Base-by-base conservation (phyloP, 345 rosid genomes). In the Stellera chamaejasme region DNA sequence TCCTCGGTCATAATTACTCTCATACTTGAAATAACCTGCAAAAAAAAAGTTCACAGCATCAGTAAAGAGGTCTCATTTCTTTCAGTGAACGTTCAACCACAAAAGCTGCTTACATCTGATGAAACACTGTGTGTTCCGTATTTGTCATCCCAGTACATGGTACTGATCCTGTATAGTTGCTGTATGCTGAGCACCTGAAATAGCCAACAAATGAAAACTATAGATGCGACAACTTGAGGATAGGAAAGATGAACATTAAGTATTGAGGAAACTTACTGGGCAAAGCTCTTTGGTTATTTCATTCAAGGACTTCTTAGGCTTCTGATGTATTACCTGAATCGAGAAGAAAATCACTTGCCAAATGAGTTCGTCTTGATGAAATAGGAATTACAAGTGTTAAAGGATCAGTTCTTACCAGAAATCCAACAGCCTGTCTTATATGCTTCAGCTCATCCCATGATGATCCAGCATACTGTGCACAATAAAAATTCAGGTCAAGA, bases 381-480 rank as follows among this genome's bases (percentile, higher is more conserved):
- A 32, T 32, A 32, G 39, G 39, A 32, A 32, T 32, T 5, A 32
- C 3, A 32, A 32, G 39, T 5, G 39, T 32, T 32, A 0, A 8
- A 15, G 59, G 43, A 15, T 49, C 13, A 42, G 54, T 55, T 60
- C 80, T 53, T 71, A 93, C 99, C 75, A 93, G 82, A 82, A 93
- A 93, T 55, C 97, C 99, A 65, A 93, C 97, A 47, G 97, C 97
- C 77, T 93, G 97, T 77, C 95, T 87, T 65, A 93, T 93, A 64
- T 93, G 96, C 81, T 69, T 89, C 69, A 93, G 57, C 67, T 89
- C 99, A 59, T 93, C 96, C 97, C 90, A 87, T 26, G 97, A 81
- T 16, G 82, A 73, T 47, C 99, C 99, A 26, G 72, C 80, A 75
- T 77, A 89, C 99, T 93, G 82, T 26, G 54, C 32, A 59, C 28